Conservation (phyloP, 192 early-diverging fungal species). For the Phlyctochytrium arcticum region DNA sequence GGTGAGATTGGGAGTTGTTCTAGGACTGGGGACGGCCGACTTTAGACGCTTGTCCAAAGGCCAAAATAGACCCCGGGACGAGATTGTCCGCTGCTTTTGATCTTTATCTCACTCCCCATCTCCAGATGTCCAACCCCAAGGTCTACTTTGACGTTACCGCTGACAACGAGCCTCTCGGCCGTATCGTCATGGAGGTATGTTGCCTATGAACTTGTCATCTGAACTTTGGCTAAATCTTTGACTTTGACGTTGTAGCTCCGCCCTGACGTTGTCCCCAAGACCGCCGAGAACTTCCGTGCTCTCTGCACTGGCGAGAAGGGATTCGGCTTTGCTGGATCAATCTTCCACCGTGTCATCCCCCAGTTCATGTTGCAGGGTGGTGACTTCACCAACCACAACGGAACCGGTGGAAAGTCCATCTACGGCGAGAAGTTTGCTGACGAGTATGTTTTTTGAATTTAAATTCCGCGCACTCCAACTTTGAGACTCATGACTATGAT, state of each 20-base stretch:
- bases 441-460: constrained; percentile 27
- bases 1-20: too few relatives aligned
- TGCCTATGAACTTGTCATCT: background rate
- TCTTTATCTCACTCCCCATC: too few relatives aligned
- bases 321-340: constrained; percentile 66
- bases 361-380: constrained; percentile 56
- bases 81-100: too few relatives aligned
- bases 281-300: constrained; percentile 96
- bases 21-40: too few relatives aligned
- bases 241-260: constrained; percentile 2
- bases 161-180: constrained; percentile 43
- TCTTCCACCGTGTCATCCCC: constrained; percentile 85
- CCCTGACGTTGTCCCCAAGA: constrained; percentile 44
- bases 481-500: too few relatives aligned
- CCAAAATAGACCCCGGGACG: too few relatives aligned
- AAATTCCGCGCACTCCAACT: background rate
- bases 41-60: too few relatives aligned
- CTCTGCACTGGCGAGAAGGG: constrained; percentile 97
- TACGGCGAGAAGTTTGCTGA: constrained; percentile 84
- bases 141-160: constrained; percentile 71
- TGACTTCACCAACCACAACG: constrained; percentile 81
- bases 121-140: constrained; percentile 35
- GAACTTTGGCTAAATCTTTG: background rate
- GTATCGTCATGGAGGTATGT: constrained; percentile 53
- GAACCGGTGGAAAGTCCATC: constrained; percentile 83